These are phyloP conservation scores for Thalassiosira exigua DNA, from an alignment of 352 stramenopile species.

Conservation along the genomic window DNA sequence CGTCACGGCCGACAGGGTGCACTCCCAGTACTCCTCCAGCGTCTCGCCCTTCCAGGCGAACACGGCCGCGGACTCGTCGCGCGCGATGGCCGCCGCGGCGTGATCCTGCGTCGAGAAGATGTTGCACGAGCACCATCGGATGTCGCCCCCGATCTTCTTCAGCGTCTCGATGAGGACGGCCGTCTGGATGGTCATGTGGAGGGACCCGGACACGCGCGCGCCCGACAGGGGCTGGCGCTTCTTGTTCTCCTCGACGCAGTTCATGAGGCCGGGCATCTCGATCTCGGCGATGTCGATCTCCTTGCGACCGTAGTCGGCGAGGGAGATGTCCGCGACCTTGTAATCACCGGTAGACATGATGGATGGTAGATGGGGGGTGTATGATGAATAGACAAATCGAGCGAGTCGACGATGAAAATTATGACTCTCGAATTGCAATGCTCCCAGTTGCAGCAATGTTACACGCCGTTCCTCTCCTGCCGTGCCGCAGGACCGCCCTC, in stretches of 20 bases:
- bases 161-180: constrained; percentile 99
- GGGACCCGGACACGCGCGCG: constrained; percentile 92
- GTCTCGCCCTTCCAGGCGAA: constrained; percentile 99
- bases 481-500: too few relatives aligned
- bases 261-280: constrained; percentile 99
- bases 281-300: constrained; percentile 98
- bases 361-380: not conserved
- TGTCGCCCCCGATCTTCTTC: constrained; percentile 94
- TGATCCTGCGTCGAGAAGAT: constrained; percentile 99
- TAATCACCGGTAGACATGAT: constrained; percentile 89
- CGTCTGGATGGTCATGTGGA: constrained; percentile 99
- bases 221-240: constrained; percentile 88
- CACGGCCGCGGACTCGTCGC: constrained; percentile 93
- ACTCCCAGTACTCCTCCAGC: constrained; percentile 99
- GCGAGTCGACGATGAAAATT: too few relatives aligned
- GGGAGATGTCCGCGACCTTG: constrained; percentile 95
- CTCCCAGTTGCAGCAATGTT: too few relatives aligned
- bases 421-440: too few relatives aligned
- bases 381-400: too few relatives aligned
- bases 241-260: constrained; percentile 93
- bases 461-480: too few relatives aligned
- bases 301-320: constrained; percentile 98
- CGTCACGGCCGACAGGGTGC: constrained; percentile 96
- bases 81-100: constrained; percentile 95
- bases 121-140: constrained; percentile 99